Evolutionary conservation across 2,329 filamentous ascomycete genomes (phyloP).

Genomic region (Colletotrichum tofieldiae): DNA sequence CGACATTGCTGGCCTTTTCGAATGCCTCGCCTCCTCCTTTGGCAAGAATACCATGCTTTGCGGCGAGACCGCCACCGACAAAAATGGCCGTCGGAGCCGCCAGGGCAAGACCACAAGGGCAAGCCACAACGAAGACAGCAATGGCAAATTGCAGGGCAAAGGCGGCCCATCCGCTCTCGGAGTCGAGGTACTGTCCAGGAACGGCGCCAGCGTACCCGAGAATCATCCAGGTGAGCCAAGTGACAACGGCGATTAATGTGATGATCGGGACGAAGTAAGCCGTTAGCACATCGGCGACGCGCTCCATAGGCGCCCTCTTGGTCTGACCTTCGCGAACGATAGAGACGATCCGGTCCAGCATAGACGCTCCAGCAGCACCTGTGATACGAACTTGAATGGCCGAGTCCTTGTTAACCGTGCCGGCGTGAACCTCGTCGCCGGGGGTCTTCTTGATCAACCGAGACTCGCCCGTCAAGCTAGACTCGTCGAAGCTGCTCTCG

Average conservation of each 20-base stretch:
- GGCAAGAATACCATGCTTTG: constrained; percentile 84
- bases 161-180: constrained; percentile 76
- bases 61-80: constrained; percentile 85
- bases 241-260: constrained; percentile 77
- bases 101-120: constrained; percentile 86
- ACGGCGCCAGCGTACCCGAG: constrained; percentile 74
- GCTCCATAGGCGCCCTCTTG: constrained; percentile 81
- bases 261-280: constrained; percentile 84
- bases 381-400: constrained; percentile 76
- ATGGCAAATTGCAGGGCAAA: constrained; percentile 89
- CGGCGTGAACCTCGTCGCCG: constrained; percentile 79
- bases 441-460: constrained; percentile 74
- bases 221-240: constrained; percentile 80
- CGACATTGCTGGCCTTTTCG: constrained; percentile 84
- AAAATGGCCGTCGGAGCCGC: constrained; percentile 91
- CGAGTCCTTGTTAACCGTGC: constrained; percentile 80
- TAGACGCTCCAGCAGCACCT: constrained; percentile 76
- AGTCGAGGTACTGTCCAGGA: constrained; percentile 69
- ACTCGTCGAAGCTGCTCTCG: constrained; percentile 85
- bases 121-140: constrained; percentile 89
- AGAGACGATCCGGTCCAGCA: constrained; percentile 85
- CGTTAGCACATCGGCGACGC: constrained; percentile 80
- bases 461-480: constrained; percentile 88
- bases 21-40: constrained; percentile 90
- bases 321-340: constrained; percentile 85